Conservation (phyloP, 345 rosid genomes). For the Citrus glauca region DNA sequence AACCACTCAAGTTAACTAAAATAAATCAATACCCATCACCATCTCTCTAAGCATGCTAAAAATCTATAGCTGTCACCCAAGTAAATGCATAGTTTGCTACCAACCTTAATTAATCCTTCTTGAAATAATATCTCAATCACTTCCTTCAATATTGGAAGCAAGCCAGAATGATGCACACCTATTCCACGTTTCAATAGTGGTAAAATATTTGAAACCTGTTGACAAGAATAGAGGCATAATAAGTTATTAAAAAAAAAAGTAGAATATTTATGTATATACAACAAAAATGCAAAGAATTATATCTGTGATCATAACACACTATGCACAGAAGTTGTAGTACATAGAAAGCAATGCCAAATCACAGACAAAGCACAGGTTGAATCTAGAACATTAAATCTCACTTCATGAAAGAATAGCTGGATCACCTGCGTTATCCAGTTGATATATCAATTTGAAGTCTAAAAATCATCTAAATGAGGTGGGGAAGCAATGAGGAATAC, state of each 20-base stretch:
- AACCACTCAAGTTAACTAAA: background rate
- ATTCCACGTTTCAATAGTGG: conserved; percentile 97
- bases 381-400: background rate
- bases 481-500: background rate
- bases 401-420: background rate
- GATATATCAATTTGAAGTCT: background rate
- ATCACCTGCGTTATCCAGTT: background rate
- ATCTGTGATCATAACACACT: background rate
- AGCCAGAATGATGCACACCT: conserved; percentile 98
- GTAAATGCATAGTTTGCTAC: conserved; percentile 8
- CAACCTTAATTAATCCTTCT: conserved; percentile 96
- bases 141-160: conserved; percentile 98
- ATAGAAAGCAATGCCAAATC: background rate
- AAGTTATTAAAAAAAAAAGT: background rate
- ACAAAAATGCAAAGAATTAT: background rate
- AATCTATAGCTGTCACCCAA: background rate
- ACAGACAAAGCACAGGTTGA: background rate
- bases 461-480: background rate
- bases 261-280: background rate
- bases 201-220: conserved; percentile 84
- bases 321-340: background rate
- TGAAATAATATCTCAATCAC: conserved; percentile 97
- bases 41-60: background rate
- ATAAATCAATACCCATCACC: background rate
- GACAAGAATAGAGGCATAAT: background rate